Evolutionary conservation across 1,284 basidiomycete genomes (phyloP).

Genomic region (Melampsora larici-populina): DNA sequence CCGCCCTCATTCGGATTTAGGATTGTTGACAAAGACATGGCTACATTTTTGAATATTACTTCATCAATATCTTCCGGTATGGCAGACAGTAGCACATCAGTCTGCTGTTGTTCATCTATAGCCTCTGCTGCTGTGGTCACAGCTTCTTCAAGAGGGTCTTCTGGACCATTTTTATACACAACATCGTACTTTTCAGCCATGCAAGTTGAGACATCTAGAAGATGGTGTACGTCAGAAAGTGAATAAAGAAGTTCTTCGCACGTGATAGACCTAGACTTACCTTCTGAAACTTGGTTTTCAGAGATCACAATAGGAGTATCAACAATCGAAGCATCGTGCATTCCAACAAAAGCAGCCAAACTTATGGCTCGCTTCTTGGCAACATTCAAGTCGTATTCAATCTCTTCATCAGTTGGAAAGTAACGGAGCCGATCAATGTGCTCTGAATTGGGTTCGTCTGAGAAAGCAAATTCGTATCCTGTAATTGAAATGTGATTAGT

Average conservation of each 20-base stretch:
- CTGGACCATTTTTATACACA: not conserved
- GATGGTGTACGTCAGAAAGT: not conserved
- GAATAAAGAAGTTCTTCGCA: too few species aligned
- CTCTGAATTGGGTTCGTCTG: not conserved
- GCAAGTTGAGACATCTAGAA: conserved; percentile 13
- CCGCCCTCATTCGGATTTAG: conserved; percentile 2
- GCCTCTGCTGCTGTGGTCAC: not conserved
- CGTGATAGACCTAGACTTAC: too few species aligned
- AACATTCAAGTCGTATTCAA: not conserved
- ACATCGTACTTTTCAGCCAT: not conserved
- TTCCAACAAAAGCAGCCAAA: not conserved
- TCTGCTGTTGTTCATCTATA: not conserved
- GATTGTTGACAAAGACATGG: conserved; percentile 3
- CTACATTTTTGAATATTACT: not conserved
- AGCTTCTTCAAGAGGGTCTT: not conserved
- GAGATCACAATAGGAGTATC: not conserved
- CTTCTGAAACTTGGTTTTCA: not conserved
- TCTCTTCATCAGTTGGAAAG: conserved; percentile 17
- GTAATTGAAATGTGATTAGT: conserved; percentile 9
- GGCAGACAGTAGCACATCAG: not conserved
- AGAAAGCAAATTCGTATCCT: too few species aligned
- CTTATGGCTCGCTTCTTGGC: not conserved
- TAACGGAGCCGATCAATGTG: not conserved
- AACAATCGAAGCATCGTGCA: too few species aligned
- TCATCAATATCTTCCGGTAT: conserved; percentile 3